phyloP scores from a whole-genome alignment of 1,284 basidiomycete genomes.

The Tranzscheliella williamsii region DNA sequence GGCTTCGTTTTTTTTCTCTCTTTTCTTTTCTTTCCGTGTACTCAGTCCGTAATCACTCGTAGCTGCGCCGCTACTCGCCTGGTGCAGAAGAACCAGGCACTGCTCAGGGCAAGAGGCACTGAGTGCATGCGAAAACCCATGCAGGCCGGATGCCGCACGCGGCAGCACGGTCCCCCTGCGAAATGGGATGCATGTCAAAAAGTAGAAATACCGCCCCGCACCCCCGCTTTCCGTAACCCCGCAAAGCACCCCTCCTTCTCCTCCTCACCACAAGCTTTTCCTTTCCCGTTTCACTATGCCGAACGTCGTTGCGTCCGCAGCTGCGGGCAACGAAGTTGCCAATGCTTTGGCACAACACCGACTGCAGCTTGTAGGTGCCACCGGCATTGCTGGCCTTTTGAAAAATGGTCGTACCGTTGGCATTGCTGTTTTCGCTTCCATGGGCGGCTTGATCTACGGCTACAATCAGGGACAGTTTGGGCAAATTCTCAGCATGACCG shows the following conservation, averaged over 20 bases:
- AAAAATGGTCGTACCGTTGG: conserved; percentile 39
- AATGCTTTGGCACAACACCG: conserved; percentile 30
- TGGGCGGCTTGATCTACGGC: conserved; percentile 78
- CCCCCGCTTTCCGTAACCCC: background rate
- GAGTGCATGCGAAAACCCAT: no score
- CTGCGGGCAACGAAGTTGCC: conserved; percentile 5
- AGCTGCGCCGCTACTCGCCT: no score
- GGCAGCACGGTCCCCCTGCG: no score
- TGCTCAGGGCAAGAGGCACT: no score
- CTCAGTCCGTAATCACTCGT: no score
- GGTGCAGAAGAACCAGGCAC: no score
- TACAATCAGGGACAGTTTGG: conserved; percentile 69
- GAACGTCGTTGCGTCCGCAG: conserved; percentile 8
- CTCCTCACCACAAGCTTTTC: background rate
- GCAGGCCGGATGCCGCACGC: no score
- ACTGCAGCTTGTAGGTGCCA: conserved; percentile 31
- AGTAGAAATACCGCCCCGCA: background rate
- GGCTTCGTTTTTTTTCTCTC: no score
- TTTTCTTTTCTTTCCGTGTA: no score
- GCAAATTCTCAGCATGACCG: conserved; percentile 76
- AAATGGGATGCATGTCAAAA: no score
- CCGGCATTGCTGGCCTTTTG: conserved; percentile 42
- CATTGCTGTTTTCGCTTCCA: conserved; percentile 65
- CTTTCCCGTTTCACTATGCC: background rate
- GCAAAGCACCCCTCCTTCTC: background rate